phyloP scores from a whole-genome alignment of 2,329 filamentous ascomycete genomes.

The Graphilbum fragrans region DNA sequence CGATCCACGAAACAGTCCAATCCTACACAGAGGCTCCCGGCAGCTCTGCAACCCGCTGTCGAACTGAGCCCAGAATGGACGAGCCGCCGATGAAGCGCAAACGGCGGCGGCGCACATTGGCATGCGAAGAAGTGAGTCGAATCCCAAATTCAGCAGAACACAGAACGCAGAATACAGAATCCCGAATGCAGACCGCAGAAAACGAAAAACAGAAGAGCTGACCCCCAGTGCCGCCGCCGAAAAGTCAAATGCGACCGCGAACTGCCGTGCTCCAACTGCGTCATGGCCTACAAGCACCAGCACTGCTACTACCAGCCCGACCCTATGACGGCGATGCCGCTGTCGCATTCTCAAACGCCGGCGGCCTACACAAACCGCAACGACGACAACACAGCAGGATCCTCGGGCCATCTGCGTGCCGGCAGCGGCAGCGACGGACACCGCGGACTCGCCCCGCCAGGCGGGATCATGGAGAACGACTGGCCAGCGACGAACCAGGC shows the following conservation, averaged over 20 bases:
- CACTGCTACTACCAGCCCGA: constrained; percentile 12
- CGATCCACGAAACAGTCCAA: too few relatives aligned
- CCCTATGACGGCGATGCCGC: constrained; percentile 7
- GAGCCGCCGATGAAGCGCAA: constrained; percentile 8
- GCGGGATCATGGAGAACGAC: neutral
- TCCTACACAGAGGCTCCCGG: too few relatives aligned
- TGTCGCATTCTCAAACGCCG: constrained; percentile 1
- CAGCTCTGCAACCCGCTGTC: too few relatives aligned
- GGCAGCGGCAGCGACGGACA: neutral
- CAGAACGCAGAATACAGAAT: neutral
- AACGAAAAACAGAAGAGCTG: neutral
- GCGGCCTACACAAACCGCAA: too few relatives aligned
- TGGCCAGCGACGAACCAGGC: neutral
- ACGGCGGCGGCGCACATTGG: constrained; percentile 16
- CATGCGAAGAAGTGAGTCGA: constrained; percentile 21
- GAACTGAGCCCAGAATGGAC: too few relatives aligned
- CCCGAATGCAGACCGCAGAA: neutral
- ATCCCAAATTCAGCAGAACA: neutral
- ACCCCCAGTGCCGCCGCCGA: constrained; percentile 23
- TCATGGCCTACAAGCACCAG: constrained; percentile 16
- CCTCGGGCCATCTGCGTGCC: neutral
- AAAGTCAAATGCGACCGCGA: constrained; percentile 31
- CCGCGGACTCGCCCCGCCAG: neutral
- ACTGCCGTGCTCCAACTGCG: constrained; percentile 27
- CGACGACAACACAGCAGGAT: too few relatives aligned